Evolutionary conservation across 768 basidiomycete genomes (phyloP), one percentile per base, ranked within the genome.

Genomic region (Phanerochaete carnosa): DNA sequence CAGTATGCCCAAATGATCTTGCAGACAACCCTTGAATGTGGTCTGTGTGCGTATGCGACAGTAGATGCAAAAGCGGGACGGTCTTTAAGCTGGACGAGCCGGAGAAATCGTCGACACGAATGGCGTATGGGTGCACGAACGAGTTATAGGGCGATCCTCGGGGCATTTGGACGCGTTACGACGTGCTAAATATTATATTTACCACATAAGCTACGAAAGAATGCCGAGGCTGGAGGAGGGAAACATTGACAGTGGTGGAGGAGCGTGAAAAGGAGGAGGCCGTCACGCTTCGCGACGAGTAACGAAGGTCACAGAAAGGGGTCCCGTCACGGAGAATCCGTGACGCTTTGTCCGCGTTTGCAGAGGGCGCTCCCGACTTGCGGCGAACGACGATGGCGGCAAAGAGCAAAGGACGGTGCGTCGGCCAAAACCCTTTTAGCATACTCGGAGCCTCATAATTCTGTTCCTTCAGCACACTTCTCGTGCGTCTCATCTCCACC

Each of bases 31-130:
- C 94, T 45, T 74, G 75, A 55, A 94, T 80, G 69, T 97, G 95
- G 73, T 96, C 95, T 0, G 94, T 82, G 74, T 96, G 95, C 0
- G 94, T 91, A 69, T 97, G 94, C 0, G 89, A 86, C 57, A 97
- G 82, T n/a, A 97, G 82, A 70, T 92, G 84, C 12, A 94, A 72
- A 9, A 76, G 70, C 4, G 80, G 77, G 9, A 75, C 58, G 45
- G 73, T 66, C 60, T 78, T 66, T 22, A 73, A 72, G 35, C 72
- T 66, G 30, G 71, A 55, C 9, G 73, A 69, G 46, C 73, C 67
- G 2, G 83, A 77, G 72, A 98, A 98, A 62, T 87, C 83, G 70
- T 98, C 95, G 29, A 98, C 87, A 1, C 93, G 87, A 52, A 98
- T 94, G 37, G 70, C 65, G 69, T 95, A 97, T 4, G 93, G 91